Evolutionary conservation across 805 yeast species (phyloP).

Genomic region (Lachancea dasiensis): DNA sequence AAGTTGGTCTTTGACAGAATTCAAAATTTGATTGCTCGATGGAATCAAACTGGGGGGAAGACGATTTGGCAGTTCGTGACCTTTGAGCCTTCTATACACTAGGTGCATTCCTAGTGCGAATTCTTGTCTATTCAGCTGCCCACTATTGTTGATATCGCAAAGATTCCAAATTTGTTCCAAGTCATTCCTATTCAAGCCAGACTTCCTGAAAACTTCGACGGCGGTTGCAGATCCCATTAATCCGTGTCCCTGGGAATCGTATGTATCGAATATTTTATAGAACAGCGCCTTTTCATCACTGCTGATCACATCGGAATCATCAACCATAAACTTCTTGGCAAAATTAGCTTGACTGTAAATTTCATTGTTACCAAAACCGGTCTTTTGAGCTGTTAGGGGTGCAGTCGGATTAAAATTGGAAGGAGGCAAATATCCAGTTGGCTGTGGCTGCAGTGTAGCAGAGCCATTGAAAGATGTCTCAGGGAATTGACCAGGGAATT

Average conservation of each 20-base stretch:
- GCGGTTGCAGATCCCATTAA: constrained; percentile 75
- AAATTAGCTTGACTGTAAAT: constrained; percentile 34
- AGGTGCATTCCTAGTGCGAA: constrained; percentile 97
- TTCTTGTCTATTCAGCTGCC: constrained; percentile 80
- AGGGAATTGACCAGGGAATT: constrained; percentile 42
- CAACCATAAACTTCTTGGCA: constrained; percentile 32
- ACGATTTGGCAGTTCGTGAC: constrained; percentile 72
- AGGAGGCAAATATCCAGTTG: constrained; percentile 61
- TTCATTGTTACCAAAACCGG: constrained; percentile 41
- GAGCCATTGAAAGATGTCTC: constrained; percentile 30
- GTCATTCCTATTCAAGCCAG: constrained; percentile 81
- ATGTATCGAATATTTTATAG: constrained; percentile 80
- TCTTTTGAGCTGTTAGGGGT: constrained; percentile 39
- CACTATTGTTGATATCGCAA: constrained; percentile 76
- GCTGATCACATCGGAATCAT: constrained; percentile 61
- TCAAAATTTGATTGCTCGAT: constrained; percentile 70
- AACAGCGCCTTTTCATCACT: constrained; percentile 82
- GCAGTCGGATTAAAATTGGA: constrained; percentile 28
- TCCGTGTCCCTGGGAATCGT: constrained; percentile 70
- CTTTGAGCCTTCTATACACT: constrained; percentile 84
- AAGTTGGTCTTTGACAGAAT: constrained; percentile 57
- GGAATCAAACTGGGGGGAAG: constrained; percentile 90
- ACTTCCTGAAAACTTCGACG: constrained; percentile 79
- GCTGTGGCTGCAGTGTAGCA: constrained; percentile 48
- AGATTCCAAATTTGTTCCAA: constrained; percentile 88